Base-by-base conservation (phyloP, 2,329 filamentous ascomycete genomes). In the Cladobotryum mycophilum region DNA sequence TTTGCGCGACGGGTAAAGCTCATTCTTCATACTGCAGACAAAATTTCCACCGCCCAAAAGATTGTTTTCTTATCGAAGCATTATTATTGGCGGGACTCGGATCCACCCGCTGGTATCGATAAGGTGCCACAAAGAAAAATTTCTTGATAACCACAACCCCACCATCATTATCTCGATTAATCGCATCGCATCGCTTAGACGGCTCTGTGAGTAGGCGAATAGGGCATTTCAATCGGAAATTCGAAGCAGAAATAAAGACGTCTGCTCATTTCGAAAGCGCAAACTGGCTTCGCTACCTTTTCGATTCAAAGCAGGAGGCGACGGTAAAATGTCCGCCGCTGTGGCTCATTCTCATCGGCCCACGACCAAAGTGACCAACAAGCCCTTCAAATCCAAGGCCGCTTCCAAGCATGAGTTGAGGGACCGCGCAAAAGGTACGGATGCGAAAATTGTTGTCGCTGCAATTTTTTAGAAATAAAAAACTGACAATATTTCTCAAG, bases 351-450 rank as follows among this genome's bases (percentile, higher is more conserved):
- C 92, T 65, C 93, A 99, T 70, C 82, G 92, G 68, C 88, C 88
- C 64, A 96, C 91, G 52, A 96, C 91, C 48, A 99, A 97, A 77
- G 76, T 82, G 62, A 73, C 80, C 58, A 84, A 96, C 72, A 99
- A 99, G 76, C 69, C 85, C 22, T 99, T 91, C 79, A 99, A 99
- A 73, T 89, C 89, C 52, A 85, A 85, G 67, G 91, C 96, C 74
- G 82, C 91, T 38, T 89, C 88, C 55, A 97, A 97, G 70, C 84
- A 88, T 63, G 81, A 89, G 52, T 70, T 96, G 64, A 89, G 93
- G 67, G 89, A 96, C 57, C 78, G 83, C 58, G 80, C 84, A 53
- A 97, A 97, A 76, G 91, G 89, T 90, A 70, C 48, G 56, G 42
- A 18, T 14, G 15, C 42, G 15, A 14, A 22, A 17, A 12, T 8